These are phyloP conservation scores for Lepidium sativum DNA, from an alignment of 345 rosid genomes.

Conservation along the genomic window DNA sequence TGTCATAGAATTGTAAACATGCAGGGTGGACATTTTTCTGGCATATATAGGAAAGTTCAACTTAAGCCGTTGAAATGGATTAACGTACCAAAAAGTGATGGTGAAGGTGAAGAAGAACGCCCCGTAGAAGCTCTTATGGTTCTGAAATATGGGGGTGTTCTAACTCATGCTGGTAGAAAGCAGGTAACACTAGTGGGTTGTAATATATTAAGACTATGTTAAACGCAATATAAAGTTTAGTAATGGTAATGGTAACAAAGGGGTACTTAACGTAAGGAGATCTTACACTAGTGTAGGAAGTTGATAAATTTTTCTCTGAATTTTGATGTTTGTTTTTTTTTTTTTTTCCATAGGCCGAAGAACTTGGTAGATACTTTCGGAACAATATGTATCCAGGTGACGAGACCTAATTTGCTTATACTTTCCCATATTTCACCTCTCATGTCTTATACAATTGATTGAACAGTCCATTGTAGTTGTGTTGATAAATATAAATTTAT, in stretches of 20 bases:
- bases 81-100: slow-evolving; percentile 59
- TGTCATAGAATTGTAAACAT: slow-evolving; percentile 8
- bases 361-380: slow-evolving; percentile 91
- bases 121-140: slow-evolving; percentile 98
- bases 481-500: background rate
- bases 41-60: slow-evolving; percentile 97
- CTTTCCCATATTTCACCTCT: background rate
- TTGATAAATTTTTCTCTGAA: background rate
- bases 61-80: slow-evolving; percentile 93
- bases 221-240: background rate
- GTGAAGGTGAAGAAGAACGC: slow-evolving; percentile 94
- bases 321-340: slow-evolving; percentile 1
- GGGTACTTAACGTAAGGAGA: background rate
- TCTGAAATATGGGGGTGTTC: slow-evolving; percentile 98
- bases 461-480: slow-evolving; percentile 3
- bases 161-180: slow-evolving; percentile 99
- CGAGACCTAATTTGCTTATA: background rate
- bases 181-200: slow-evolving; percentile 44
- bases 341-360: slow-evolving; percentile 76
- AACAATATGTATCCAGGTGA: slow-evolving; percentile 99
- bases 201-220: background rate
- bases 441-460: background rate
- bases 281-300: background rate
- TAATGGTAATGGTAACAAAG: background rate
- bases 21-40: slow-evolving; percentile 99